Percentiles rank a stretch among this genome's conserved stretches.
These are phyloP conservation scores for Mucor circinelloides DNA, from an alignment of 371 early-diverging fungal genomes.

Conservation along the genomic window DNA sequence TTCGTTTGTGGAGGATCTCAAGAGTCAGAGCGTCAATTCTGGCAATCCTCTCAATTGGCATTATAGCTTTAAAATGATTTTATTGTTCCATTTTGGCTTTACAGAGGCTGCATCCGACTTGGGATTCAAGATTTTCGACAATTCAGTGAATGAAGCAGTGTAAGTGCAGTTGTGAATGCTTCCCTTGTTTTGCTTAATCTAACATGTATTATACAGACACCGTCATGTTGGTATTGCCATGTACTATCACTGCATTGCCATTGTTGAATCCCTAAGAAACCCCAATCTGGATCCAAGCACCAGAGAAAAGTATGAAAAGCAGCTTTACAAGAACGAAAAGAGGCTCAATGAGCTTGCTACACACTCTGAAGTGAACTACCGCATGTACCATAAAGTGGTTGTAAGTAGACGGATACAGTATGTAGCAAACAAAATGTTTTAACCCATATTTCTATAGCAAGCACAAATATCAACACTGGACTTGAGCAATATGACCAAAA, in stretches of 20 bases:
- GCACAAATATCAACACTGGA: conserved; percentile 36
- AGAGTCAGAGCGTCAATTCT: conserved; percentile 32
- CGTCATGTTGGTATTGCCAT: conserved; percentile 45
- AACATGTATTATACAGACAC: conserved; percentile 28
- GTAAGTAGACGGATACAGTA: conserved; percentile 19
- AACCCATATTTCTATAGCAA: conserved; percentile 15
- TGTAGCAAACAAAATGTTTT: background rate
- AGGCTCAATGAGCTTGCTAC: conserved; percentile 31
- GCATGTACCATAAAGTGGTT: conserved; percentile 40
- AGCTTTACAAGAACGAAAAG: conserved; percentile 23
- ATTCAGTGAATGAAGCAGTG: conserved; percentile 30
- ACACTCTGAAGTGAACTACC: conserved; percentile 37
- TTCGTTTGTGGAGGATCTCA: conserved; percentile 32
- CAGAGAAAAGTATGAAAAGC: conserved; percentile 23
- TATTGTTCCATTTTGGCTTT: conserved; percentile 48
- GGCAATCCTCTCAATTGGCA: conserved; percentile 46
- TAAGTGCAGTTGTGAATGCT: conserved; percentile 7
- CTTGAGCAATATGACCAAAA: background rate
- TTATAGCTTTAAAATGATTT: conserved; percentile 43
- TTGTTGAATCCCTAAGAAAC: conserved; percentile 39
- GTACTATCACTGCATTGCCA: conserved; percentile 41
- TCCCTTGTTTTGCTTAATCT: too few species aligned
- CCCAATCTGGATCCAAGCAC: conserved; percentile 18
- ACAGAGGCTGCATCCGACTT: conserved; percentile 37
- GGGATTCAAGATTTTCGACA: conserved; percentile 40